Evolutionary conservation across 805 yeast genomes (phyloP).

Genomic region (Kodamaea sagamina): DNA sequence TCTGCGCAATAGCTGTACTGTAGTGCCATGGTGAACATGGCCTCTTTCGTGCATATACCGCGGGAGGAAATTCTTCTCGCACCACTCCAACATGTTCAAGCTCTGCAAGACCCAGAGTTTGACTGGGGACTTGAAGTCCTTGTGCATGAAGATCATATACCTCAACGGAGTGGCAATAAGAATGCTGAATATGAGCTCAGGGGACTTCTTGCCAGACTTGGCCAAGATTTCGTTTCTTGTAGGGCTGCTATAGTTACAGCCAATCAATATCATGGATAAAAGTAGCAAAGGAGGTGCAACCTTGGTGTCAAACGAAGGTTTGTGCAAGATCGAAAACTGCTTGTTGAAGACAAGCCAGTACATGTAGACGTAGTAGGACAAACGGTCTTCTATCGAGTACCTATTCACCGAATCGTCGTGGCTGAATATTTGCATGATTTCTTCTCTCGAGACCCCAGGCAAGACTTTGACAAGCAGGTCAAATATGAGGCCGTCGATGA

Average conservation of each 20-base stretch:
- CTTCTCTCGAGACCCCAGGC: conserved; percentile 25
- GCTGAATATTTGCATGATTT: conserved; percentile 29
- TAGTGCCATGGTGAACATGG: conserved; percentile 84
- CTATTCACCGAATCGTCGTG: conserved; percentile 22
- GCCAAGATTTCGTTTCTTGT: conserved; percentile 20
- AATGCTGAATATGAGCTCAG: conserved; percentile 46
- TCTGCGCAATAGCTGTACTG: conserved; percentile 74
- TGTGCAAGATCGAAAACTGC: conserved; percentile 44
- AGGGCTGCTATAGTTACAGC: conserved; percentile 45
- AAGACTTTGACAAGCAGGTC: conserved; percentile 36
- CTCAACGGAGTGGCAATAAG: conserved; percentile 60
- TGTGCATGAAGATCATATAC: conserved; percentile 67
- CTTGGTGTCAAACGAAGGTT: conserved; percentile 47
- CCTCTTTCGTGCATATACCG: conserved; percentile 78
- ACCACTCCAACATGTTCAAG: conserved; percentile 70
- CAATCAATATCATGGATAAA: conserved; percentile 57
- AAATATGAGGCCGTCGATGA: conserved; percentile 38
- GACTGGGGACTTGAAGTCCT: conserved; percentile 76
- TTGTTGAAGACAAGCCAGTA: conserved; percentile 66
- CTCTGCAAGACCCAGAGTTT: conserved; percentile 76
- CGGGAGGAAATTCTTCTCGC: conserved; percentile 71
- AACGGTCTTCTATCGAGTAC: conserved; percentile 31
- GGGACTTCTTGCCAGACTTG: conserved; percentile 22
- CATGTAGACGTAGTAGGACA: conserved; percentile 37
- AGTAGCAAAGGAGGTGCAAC: conserved; percentile 51